Percentiles rank a stretch among this genome's conserved stretches.
phyloP scores from a whole-genome alignment of 164 flowering plant species.

The Umbilicus rupestris region DNA sequence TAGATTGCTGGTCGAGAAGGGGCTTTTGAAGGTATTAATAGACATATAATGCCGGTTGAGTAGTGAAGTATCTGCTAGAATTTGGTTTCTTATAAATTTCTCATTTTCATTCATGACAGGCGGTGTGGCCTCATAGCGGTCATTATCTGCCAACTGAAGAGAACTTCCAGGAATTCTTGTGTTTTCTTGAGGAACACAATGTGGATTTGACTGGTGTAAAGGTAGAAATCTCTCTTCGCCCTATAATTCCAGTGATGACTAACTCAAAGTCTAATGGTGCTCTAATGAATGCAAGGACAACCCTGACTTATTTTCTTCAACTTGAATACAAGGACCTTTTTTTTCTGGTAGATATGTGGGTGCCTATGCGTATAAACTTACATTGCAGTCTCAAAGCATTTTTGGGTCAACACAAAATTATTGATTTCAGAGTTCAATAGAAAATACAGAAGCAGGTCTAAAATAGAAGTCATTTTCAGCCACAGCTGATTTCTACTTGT shows the following conservation, averaged over 20 bases:
- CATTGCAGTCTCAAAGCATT: too few species aligned
- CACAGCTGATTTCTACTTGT: background rate
- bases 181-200: slow-evolving; percentile 48
- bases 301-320: too few species aligned
- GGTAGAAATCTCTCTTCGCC: slow-evolving; percentile 26
- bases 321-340: too few species aligned
- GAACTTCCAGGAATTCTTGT: slow-evolving; percentile 68
- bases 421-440: background rate
- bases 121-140: slow-evolving; percentile 98
- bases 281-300: too few species aligned
- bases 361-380: too few species aligned
- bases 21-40: slow-evolving; percentile 54
- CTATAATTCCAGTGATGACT: too few species aligned
- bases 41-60: background rate
- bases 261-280: too few species aligned
- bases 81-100: background rate
- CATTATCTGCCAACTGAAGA: slow-evolving; percentile 93
- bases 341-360: too few species aligned
- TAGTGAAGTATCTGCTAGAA: background rate
- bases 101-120: slow-evolving; percentile 27
- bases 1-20: slow-evolving; percentile 59
- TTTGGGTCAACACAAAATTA: too few species aligned
- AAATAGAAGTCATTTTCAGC: background rate
- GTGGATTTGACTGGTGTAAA: slow-evolving; percentile 68
- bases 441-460: background rate